phyloP scores from a whole-genome alignment of 371 early-diverging fungal genomes.

The Lichtheimia hyalospora region DNA sequence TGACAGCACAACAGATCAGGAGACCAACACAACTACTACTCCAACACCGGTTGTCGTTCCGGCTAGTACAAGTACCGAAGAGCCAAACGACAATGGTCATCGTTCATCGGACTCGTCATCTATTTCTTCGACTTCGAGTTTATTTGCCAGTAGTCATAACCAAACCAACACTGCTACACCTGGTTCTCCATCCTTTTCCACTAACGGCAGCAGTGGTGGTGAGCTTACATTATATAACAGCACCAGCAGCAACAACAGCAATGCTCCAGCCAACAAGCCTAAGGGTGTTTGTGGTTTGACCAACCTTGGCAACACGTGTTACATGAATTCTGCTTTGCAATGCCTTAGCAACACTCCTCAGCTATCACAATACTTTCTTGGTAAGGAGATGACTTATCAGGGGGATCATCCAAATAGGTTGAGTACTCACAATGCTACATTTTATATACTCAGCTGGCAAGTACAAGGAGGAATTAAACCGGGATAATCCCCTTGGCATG shows the following conservation, averaged over 20 bases:
- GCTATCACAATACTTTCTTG: slow-evolving; percentile 62
- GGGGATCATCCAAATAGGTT: not conserved
- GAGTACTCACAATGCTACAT: not conserved
- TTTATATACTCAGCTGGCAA: slow-evolving; percentile 22
- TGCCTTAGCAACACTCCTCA: slow-evolving; percentile 70
- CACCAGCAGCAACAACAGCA: not conserved
- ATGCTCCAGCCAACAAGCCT: not conserved
- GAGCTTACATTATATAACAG: not conserved
- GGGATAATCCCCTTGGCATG: slow-evolving; percentile 62
- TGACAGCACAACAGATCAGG: not conserved
- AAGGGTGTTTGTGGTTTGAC: slow-evolving; percentile 63
- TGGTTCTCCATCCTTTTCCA: slow-evolving; percentile 3
- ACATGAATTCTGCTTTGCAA: slow-evolving; percentile 84
- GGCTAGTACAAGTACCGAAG: not conserved
- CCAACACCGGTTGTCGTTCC: not conserved
- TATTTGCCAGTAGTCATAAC: slow-evolving; percentile 1
- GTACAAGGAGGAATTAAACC: slow-evolving; percentile 48
- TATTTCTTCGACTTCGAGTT: not conserved
- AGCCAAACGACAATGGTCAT: not conserved
- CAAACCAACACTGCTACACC: not conserved
- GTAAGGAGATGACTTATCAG: slow-evolving; percentile 14
- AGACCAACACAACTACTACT: not conserved
- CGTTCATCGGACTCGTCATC: slow-evolving; percentile 12
- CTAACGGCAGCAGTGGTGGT: not conserved
- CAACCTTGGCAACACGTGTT: slow-evolving; percentile 90